A percentile compares a stretch with the other conserved stretches of the same genome.
Conservation (phyloP, 129 eudicot species). For the Dittrichia graveolens region DNA sequence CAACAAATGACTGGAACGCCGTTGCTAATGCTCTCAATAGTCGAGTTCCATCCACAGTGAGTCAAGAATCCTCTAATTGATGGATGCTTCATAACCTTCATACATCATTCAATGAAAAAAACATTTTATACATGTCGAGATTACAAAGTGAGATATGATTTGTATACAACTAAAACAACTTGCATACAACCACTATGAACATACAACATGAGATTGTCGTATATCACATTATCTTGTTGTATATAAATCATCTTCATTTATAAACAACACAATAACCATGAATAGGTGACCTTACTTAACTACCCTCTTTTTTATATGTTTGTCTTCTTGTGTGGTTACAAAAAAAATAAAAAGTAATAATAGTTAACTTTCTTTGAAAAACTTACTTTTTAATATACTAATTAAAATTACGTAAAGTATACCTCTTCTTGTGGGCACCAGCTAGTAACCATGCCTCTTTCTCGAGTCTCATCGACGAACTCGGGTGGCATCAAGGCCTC, state of each 20-base stretch:
- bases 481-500: constrained; percentile 52
- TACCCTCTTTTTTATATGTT: background rate
- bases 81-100: constrained; percentile 40
- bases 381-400: background rate
- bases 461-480: constrained; percentile 38
- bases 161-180: no score
- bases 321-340: no score
- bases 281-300: background rate
- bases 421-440: constrained; percentile 72
- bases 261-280: no score
- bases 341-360: no score
- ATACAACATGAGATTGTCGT: no score
- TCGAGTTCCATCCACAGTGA: constrained; percentile 77
- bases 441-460: constrained; percentile 49
- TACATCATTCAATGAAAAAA: background rate
- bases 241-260: no score
- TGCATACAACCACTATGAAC: no score
- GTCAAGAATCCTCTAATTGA: constrained; percentile 62
- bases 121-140: background rate
- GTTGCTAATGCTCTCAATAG: constrained; percentile 46
- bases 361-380: background rate
- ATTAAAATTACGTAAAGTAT: background rate
- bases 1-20: constrained; percentile 69
- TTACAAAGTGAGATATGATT: background rate
- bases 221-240: no score